These are phyloP conservation scores for Fallopia convolvulus DNA, from an alignment of 148 eudicot genomes.

Conservation along the genomic window DNA sequence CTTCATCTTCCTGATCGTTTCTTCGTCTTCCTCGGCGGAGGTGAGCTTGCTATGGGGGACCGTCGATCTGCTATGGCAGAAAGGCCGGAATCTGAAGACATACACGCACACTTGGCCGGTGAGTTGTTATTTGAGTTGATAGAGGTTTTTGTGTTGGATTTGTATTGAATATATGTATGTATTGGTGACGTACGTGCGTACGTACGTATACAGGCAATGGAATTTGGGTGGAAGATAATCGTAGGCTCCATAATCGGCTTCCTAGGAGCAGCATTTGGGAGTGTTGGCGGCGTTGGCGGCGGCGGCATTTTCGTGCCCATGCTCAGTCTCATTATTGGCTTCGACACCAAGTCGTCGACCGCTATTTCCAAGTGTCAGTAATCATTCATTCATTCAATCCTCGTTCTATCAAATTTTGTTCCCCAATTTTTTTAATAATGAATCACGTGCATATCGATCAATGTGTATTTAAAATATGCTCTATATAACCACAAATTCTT, in stretches of 20 bases:
- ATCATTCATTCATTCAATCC: not conserved
- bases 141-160: too few relatives aligned
- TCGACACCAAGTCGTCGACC: slow-evolving; percentile 7
- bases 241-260: not conserved
- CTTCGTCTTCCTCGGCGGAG: not conserved
- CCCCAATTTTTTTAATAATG: not conserved
- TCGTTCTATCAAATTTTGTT: not conserved
- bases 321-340: slow-evolving; percentile 5
- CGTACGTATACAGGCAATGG: not conserved
- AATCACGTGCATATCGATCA: too few relatives aligned
- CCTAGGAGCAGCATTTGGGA: slow-evolving; percentile 1
- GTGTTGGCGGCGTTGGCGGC: slow-evolving; percentile 9
- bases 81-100: not conserved
- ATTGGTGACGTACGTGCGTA: too few relatives aligned
- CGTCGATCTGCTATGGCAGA: slow-evolving; percentile 4
- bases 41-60: not conserved
- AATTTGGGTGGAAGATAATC: slow-evolving; percentile 3
- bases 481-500: too few relatives aligned
- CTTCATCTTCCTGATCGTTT: not conserved
- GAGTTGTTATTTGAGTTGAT: not conserved
- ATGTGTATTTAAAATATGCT: too few relatives aligned
- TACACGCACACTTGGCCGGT: slow-evolving; percentile 11
- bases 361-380: slow-evolving; percentile 7
- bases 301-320: slow-evolving; percentile 12
- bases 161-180: too few relatives aligned